Base-by-base conservation (phyloP, 768 basidiomycete species). In the Lactarius sanguifluus region DNA sequence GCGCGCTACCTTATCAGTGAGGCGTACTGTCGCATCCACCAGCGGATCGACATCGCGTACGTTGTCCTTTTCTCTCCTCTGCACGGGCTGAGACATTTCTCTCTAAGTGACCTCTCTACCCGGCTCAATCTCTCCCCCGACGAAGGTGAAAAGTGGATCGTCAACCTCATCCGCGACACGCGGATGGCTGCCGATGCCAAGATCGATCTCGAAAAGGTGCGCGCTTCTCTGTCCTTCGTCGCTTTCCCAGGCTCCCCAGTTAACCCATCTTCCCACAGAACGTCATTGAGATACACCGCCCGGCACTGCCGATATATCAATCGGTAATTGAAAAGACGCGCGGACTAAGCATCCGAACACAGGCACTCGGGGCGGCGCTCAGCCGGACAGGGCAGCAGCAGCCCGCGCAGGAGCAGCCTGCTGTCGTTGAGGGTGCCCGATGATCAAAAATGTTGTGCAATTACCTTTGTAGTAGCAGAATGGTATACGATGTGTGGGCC, bases 81-180 rank as follows among this genome's bases (percentile, higher is more conserved):
- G 34, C 1, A 55, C 30, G 34, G 28, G 18, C 54, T 45, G 5
- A 18, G 8, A 45, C 56, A 59, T 58, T 23, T 40, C 15, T 6
- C 8, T 55, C 1, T 68, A 62, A 95, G 94, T 66, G 94, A 97
- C 73, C 85, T 98, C 15, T 97, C 96, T 10, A 90, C 93, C 73
- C 88, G 96, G 10, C 83, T 98, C 16, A 98, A 98, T 76, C 84
- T 98, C 57, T 89, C 91, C n/a, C 86, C 83, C 50, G 94, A 94
- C 70, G 97, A 98, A 74, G 97, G 96, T 59, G 97, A 99, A 76
- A 96, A 96, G 73, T 99, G 96, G 96, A 96, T 98, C 68, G 97
- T 98, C 73, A 98, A 98, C 81, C 90, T 98, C 68, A 97, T 98
- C 73, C 88, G 97, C 10, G 97, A 98, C 78, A 96, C 96, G 7